Evolutionary conservation across 1,284 basidiomycete species (phyloP).

Genomic region (Ustilago curta): DNA sequence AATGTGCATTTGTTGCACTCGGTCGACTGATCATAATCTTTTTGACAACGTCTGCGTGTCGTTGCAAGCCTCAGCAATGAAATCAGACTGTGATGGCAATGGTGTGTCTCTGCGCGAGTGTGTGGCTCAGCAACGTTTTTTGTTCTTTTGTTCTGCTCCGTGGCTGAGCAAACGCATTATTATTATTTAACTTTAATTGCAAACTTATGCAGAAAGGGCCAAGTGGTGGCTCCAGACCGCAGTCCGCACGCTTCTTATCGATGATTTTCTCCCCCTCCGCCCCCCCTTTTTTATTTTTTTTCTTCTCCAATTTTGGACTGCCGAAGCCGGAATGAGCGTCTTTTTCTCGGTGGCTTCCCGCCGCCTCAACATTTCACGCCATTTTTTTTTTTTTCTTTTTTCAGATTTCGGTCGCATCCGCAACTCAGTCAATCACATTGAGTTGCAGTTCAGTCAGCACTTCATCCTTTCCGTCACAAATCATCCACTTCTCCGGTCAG

Average conservation of each 20-base stretch:
- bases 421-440: constrained; percentile 2
- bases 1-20: too few species aligned
- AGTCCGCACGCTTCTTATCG: constrained; percentile 43
- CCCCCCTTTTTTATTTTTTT: too few species aligned
- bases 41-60: too few species aligned
- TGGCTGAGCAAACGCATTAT: not conserved
- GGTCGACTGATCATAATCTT: too few species aligned
- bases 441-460: too few species aligned
- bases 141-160: not conserved
- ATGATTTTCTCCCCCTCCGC: constrained; percentile 27
- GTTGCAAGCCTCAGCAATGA: too few species aligned
- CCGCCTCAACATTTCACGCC: not conserved
- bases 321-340: constrained; percentile 9
- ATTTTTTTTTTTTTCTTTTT: too few species aligned
- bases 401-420: constrained; percentile 4
- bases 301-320: not conserved
- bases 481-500: constrained; percentile 1
- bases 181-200: not conserved
- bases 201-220: not conserved
- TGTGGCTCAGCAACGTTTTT: not conserved
- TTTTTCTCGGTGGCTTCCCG: not conserved
- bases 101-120: too few species aligned
- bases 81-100: too few species aligned
- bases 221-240: constrained; percentile 31
- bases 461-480: constrained; percentile 1